Conservation (phyloP, 2,329 filamentous ascomycete species). For the Trichophyton schoenleinii region DNA sequence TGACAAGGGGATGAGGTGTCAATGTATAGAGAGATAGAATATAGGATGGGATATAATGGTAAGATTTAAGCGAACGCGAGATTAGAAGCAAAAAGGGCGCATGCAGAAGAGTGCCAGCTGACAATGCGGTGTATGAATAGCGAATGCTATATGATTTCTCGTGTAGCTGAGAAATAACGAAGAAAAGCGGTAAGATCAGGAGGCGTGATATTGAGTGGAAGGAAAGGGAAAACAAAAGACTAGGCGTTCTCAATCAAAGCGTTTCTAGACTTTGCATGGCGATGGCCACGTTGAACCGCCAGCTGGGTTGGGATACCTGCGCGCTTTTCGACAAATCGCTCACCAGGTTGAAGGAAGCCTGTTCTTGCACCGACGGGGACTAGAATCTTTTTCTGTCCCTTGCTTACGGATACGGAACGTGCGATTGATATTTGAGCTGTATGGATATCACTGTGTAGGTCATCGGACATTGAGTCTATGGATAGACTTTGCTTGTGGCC, state of each 20-base stretch:
- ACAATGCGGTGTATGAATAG: background rate
- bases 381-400: constrained; percentile 25
- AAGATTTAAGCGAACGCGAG: background rate
- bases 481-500: constrained; percentile 9
- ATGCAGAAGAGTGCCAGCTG: background rate
- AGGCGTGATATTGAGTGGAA: too few species aligned
- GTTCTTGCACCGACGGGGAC: constrained; percentile 23
- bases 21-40: background rate
- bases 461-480: constrained; percentile 9
- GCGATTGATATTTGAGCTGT: constrained; percentile 28
- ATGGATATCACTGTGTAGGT: constrained; percentile 7
- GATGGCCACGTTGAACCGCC: constrained; percentile 19
- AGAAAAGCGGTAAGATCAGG: too few species aligned
- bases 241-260: constrained; percentile 14
- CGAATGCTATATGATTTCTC: background rate
- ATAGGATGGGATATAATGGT: background rate
- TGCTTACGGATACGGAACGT: constrained; percentile 27
- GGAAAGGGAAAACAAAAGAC: background rate
- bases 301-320: constrained; percentile 18
- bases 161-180: background rate
- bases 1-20: background rate
- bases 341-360: constrained; percentile 16
- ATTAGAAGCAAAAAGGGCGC: background rate
- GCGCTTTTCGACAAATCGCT: constrained; percentile 20
- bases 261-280: constrained; percentile 12